These are phyloP conservation scores for Rhynchosporium secalis DNA, from an alignment of 2,329 filamentous ascomycete genomes.

Conservation along the genomic window DNA sequence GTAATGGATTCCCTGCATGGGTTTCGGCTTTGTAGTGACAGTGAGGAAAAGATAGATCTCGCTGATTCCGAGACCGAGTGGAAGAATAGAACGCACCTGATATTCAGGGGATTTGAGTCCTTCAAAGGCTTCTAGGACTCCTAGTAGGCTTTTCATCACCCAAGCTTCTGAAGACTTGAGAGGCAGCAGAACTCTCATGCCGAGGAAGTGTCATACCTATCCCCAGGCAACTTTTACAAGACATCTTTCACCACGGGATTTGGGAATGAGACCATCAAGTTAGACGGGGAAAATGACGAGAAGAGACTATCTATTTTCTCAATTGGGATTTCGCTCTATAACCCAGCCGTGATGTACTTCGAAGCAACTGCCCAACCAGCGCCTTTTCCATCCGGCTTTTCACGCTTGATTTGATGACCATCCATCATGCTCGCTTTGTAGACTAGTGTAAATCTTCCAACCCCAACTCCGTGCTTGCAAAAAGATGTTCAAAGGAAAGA, in stretches of 20 bases:
- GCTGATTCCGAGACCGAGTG: too few relatives aligned
- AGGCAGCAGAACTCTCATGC: too few relatives aligned
- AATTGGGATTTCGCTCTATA: constrained; percentile 15
- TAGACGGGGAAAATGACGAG: neutral
- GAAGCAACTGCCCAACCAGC: neutral
- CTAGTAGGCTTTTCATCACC: too few relatives aligned
- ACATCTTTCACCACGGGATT: neutral
- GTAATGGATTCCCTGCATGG: too few relatives aligned
- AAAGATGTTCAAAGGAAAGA: neutral
- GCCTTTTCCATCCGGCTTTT: neutral
- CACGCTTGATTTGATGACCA: neutral
- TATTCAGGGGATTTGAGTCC: too few relatives aligned
- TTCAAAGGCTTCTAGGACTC: too few relatives aligned
- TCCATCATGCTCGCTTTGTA: constrained; percentile 4
- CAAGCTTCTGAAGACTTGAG: too few relatives aligned
- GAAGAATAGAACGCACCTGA: too few relatives aligned
- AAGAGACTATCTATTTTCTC: neutral
- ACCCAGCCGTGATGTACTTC: neutral
- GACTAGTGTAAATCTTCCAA: too few relatives aligned
- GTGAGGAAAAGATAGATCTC: too few relatives aligned
- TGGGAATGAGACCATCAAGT: neutral
- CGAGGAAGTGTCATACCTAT: neutral
- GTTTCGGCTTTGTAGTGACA: too few relatives aligned
- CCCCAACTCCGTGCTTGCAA: constrained; percentile 14
- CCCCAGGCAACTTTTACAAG: too few relatives aligned